Evolutionary conservation across 805 yeast genomes (phyloP), one percentile per base, ranked within the genome.

Genomic region (Candida xiaguanensis): DNA sequence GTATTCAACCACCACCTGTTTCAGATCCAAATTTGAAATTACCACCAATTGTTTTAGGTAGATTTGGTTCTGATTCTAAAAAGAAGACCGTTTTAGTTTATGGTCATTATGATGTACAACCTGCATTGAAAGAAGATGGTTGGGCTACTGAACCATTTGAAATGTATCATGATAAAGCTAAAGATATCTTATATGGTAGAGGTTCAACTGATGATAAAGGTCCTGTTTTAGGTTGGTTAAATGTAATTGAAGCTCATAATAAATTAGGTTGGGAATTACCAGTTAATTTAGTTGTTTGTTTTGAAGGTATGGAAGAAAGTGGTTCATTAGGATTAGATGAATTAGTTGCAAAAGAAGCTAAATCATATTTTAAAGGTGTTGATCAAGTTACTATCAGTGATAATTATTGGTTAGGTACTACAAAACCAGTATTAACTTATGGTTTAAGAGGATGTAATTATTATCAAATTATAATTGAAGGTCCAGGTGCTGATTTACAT

Each of bases 221-320:
- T 23, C 99, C 99, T 26, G 95, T 93, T 32, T 72, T 90, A 52
- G 97, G 96, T 39, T 93, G 99, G 99, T 75, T 93, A 59, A 91
- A 93, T 60, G 83, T 82, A 29, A 73, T 93, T 31, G 85, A 90
- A 67, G 97, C 99, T 12, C 97, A 93, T 67, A 80, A 75, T 41
- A 85, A 80, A 50, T 75, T 87, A 41, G 89, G 87, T 15, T 56
- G 86, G 55, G 96, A 90, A 47, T 74, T 93, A 42, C 99, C 99
- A 14, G 97, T 93, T 46, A 93, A 93, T 68, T 66, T 93, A 52
- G 77, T 89, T 36, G 83, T 85, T 59, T 88, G 96, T 65, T 93
- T 93, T 55, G 99, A 93, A 68, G 98, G 99, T 45, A 93, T 93
- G 99, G 99, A 93, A 68, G 99, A 93, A 68, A 81, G 90, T 47